Conservation (phyloP, 2,329 filamentous ascomycete species). For the Fusarium redolens region DNA sequence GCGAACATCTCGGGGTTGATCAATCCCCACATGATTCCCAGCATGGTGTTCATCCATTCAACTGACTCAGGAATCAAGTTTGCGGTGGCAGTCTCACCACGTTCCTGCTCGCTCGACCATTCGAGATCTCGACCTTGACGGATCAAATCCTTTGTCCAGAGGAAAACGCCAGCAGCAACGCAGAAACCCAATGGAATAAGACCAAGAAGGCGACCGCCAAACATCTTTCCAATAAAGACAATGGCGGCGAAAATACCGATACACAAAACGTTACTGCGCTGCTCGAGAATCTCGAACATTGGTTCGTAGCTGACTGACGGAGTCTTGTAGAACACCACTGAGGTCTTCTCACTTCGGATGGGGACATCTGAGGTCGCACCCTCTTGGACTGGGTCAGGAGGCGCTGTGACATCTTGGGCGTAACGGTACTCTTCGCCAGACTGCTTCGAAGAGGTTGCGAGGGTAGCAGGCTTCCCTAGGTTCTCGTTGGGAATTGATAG, state of each 20-base stretch:
- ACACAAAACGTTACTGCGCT: slow-evolving; percentile 77
- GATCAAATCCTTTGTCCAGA: slow-evolving; percentile 91
- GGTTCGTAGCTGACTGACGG: slow-evolving; percentile 90
- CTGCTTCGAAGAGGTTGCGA: slow-evolving; percentile 77
- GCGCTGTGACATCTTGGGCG: slow-evolving; percentile 89
- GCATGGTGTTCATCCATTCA: slow-evolving; percentile 93
- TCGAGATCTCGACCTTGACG: slow-evolving; percentile 84
- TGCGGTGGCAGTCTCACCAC: slow-evolving; percentile 85
- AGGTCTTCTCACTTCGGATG: slow-evolving; percentile 96
- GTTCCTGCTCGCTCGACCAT: slow-evolving; percentile 87
- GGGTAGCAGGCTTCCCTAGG: slow-evolving; percentile 77
- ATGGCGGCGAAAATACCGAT: slow-evolving; percentile 78
- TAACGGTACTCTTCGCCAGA: slow-evolving; percentile 83
- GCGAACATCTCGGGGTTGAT: slow-evolving; percentile 96
- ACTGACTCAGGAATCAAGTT: slow-evolving; percentile 94
- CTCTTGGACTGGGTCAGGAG: slow-evolving; percentile 84
- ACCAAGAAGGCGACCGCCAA: slow-evolving; percentile 81
- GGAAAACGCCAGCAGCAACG: slow-evolving; percentile 80
- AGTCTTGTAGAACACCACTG: slow-evolving; percentile 94
- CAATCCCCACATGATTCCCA: slow-evolving; percentile 87
- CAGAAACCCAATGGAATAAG: slow-evolving; percentile 79
- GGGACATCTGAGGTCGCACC: slow-evolving; percentile 93
- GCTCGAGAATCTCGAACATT: slow-evolving; percentile 82
- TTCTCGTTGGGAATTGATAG: slow-evolving; percentile 92
- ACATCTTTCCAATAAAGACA: slow-evolving; percentile 79